Base-by-base conservation (phyloP, 2,329 filamentous ascomycete species). In the Colletotrichum sp. region DNA sequence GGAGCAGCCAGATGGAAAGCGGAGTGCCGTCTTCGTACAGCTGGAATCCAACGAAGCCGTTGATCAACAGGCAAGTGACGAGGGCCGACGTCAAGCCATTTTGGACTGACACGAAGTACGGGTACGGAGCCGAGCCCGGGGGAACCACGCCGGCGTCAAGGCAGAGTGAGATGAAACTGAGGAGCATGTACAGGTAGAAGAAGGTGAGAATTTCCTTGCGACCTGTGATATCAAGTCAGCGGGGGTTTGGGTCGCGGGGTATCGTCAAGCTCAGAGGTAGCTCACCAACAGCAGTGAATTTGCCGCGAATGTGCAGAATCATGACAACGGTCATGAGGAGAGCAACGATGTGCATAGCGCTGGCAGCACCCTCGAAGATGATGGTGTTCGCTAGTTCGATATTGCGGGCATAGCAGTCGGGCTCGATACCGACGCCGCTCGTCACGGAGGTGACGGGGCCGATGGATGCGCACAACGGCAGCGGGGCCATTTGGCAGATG, bases 41-140 rank as follows among this genome's bases (percentile, higher is more conserved):
- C 85, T 98, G 97, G 85, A 99, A 99, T 38, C 97, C 97, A 70
- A 99, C 96, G 82, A 99, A 99, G 58, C 97, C 97, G 84, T 98
- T 98, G 88, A 99, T 96, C 80, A 98, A 88, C 71, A 99, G 89
- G 83, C 94, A 97, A 30, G 95, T 96, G 83, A 97, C 94, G 32
- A 98, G 90, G 1, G 97, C 95, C 43, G 95, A 98, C 26, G 93
- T 89, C 69, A 99, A 88, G 16, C 96, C 97, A 77, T 93, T 94
- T 81, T 99, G 97, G 8, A 94, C 91, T 13, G 96, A 94, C 78
- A 95, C 94, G 82, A 99, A 98, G 88, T 98, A 99, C 0, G 96
- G 94, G 81, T 96, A 98, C 1, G 95, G 91, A 3, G 87, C 89
- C 67, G 93, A 95, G 72, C 94, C 94, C 1, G 96, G 95, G 6